These are phyloP conservation scores for Wickerhamomyces bovis DNA, from an alignment of 805 yeast species.

Conservation along the genomic window DNA sequence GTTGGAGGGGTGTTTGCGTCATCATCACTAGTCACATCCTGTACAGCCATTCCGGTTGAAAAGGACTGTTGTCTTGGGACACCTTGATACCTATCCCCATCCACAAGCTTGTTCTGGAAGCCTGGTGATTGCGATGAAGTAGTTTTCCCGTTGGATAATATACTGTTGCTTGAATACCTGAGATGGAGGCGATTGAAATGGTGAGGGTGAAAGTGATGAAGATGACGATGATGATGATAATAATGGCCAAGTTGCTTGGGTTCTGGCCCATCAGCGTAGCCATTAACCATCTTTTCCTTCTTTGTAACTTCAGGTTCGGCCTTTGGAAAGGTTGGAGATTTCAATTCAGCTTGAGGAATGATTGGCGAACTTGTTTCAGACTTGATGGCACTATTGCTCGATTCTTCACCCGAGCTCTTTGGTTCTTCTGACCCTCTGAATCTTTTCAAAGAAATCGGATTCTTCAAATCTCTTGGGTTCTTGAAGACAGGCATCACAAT, in stretches of 20 bases:
- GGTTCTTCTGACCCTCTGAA: background rate
- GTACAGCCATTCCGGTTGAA: background rate
- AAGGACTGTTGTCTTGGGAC: background rate
- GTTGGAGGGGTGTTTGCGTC: background rate
- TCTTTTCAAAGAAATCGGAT: background rate
- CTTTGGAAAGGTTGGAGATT: background rate
- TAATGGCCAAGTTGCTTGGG: background rate
- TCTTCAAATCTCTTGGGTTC: constrained; percentile 1
- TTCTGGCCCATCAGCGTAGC: background rate
- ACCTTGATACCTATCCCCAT: background rate
- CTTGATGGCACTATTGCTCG: background rate
- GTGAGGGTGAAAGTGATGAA: background rate
- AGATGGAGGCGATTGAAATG: background rate
- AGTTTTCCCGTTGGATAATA: background rate
- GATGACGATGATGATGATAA: background rate
- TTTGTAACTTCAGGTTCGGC: background rate
- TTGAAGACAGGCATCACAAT: constrained; percentile 1
- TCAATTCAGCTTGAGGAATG: background rate
- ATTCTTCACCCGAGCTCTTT: background rate
- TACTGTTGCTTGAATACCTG: background rate
- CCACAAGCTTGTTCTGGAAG: background rate
- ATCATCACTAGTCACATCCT: background rate
- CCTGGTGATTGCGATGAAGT: background rate
- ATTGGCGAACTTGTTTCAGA: background rate
- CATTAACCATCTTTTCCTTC: background rate